Base-by-base conservation (phyloP, 371 early-diverging fungal species). In the Phascolomyces articulosus region DNA sequence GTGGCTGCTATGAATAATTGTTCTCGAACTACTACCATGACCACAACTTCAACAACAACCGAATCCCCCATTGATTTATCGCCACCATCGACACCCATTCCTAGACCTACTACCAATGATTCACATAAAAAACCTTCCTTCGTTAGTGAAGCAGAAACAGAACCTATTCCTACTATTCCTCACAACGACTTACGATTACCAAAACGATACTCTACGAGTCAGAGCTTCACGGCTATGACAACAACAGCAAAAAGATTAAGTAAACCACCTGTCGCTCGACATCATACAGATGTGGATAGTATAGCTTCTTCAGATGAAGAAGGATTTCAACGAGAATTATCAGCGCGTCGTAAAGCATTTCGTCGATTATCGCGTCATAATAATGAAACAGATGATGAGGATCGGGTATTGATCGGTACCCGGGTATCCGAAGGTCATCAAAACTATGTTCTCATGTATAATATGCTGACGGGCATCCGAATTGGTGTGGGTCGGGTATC, bases 381-480 rank as follows among this genome's bases (percentile, higher is more conserved):
- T 48, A 58, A 23, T 18, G 62, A 67, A 21, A 48, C 62, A 7
- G 80, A 83, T 23, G 78, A 79, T 55, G 83, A 85, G 7, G 84
- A 85, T 58, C 71, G 78, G 20, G 83, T 84, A 0, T 23, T 84
- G 47, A 85, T 88, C 31, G 90, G 90, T 24, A 88, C 87, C n/a
- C 77, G 86, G 18, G 84, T 90, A 21, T 79, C 79, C 13, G 87
- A 88, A 72, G 88, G 83, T 4, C 90, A 90, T 71, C 85, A 77
- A 31, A 87, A 87, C 67, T 90, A 90, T 65, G 87, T 93, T 53
- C 86, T 97, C 40, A 97, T 97, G 98, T 97, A 97, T 81, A 92
- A 98, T 70, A 97, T 98, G 98, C 80, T 98, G 57, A 97, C 97
- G 4, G 98, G 95, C 15, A 93, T 94, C 63, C 85, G 93, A n/a